Evolutionary conservation across 2,329 filamentous ascomycete species (phyloP).

Genomic region (Dothideomycetes sp.): DNA sequence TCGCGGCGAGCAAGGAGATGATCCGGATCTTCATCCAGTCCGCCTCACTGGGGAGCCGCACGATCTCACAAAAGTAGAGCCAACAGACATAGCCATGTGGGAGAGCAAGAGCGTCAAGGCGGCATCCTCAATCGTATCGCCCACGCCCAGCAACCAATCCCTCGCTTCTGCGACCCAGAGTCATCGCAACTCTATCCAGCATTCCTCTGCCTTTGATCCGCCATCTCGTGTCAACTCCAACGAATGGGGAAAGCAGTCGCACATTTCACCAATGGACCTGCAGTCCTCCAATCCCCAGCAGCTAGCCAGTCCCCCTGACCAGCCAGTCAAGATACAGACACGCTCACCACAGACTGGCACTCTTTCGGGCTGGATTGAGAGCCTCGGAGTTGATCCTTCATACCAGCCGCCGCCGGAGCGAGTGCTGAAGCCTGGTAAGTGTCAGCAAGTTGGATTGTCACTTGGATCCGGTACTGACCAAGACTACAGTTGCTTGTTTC

Average conservation of each 20-base stretch:
- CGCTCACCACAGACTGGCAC: conserved; percentile 52
- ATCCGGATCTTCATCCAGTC: conserved; percentile 70
- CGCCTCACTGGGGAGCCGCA: conserved; percentile 56
- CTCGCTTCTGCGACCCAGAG: conserved; percentile 26
- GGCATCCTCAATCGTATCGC: conserved; percentile 45
- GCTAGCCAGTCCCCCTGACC: conserved; percentile 37
- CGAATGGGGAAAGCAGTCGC: conserved; percentile 36
- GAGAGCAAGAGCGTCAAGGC: conserved; percentile 42
- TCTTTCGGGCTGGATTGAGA: conserved; percentile 77
- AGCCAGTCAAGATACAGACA: conserved; percentile 43
- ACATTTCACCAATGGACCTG: conserved; percentile 41
- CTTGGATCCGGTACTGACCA: conserved; percentile 3
- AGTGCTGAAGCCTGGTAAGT: conserved; percentile 53
- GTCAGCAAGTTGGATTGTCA: too few relatives aligned
- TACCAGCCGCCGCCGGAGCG: conserved; percentile 73
- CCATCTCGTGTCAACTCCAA: conserved; percentile 34
- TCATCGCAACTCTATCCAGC: conserved; percentile 30
- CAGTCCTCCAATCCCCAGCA: conserved; percentile 25
- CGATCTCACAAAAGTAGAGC: conserved; percentile 45
- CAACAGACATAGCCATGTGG: conserved; percentile 36
- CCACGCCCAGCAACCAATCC: conserved; percentile 37
- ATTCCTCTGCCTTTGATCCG: conserved; percentile 30
- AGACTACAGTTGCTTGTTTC: conserved; percentile 64
- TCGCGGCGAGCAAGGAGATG: conserved; percentile 64
- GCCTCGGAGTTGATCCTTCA: conserved; percentile 73